Evolutionary conservation across 768 basidiomycete genomes (phyloP).

Genomic region (Melanogaster broomeanus): DNA sequence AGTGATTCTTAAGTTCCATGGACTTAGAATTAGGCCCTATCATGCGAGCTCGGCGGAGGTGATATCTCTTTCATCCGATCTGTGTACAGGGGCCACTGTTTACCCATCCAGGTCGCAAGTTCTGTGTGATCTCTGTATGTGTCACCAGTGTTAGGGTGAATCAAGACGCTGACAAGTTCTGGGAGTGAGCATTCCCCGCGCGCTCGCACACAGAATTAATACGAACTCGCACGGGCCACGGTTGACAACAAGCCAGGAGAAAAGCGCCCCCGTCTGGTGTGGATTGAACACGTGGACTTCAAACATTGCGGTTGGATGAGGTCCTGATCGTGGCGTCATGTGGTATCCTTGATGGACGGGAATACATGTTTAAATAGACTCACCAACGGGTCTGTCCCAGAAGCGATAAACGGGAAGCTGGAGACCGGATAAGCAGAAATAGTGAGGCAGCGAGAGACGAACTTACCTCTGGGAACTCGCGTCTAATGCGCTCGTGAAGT

Average conservation of each 20-base stretch:
- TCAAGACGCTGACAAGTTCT: constrained; percentile 48
- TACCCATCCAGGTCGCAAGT: constrained; percentile 67
- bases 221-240: constrained; percentile 73
- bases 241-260: constrained; percentile 66
- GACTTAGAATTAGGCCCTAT: too few relatives aligned
- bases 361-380: constrained; percentile 23
- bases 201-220: not conserved
- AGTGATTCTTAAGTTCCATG: too few relatives aligned
- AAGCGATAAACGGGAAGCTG: constrained; percentile 63
- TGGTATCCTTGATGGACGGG: not conserved
- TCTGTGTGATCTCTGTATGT: constrained; percentile 61
- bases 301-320: constrained; percentile 73
- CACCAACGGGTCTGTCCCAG: constrained; percentile 65
- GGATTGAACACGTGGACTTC: constrained; percentile 68
- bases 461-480: constrained; percentile 70
- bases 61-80: constrained; percentile 36
- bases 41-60: too few relatives aligned
- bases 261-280: constrained; percentile 68
- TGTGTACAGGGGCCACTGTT: constrained; percentile 53
- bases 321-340: constrained; percentile 41
- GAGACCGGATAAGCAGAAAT: not conserved
- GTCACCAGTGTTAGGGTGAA: constrained; percentile 72
- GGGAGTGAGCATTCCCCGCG: constrained; percentile 1
- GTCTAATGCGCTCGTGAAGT: constrained; percentile 57
- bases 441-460: not conserved